Evolutionary conservation across 108 stramenopile species (phyloP).

Genomic region (Skeletonema costatum): DNA sequence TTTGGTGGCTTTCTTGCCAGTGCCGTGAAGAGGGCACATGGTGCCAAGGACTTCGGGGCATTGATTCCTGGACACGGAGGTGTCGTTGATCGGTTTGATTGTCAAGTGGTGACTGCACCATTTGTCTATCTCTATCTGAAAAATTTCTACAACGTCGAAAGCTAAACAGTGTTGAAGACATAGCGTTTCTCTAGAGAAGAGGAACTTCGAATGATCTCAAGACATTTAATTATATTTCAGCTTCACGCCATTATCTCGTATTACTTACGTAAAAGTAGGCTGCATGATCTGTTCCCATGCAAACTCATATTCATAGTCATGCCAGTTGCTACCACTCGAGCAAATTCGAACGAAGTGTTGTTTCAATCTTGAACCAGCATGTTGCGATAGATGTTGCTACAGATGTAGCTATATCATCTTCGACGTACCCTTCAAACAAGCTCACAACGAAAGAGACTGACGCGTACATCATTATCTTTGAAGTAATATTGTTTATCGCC

Average conservation of each 20-base stretch:
- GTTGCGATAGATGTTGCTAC: not conserved
- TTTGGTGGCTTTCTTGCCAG: constrained; percentile 98
- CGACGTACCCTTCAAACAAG: not conserved
- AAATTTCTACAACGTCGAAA: constrained; percentile 15
- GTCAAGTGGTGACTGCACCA: constrained; percentile 93
- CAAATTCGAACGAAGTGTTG: no score
- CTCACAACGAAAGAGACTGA: no score
- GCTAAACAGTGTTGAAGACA: not conserved
- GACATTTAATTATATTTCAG: not conserved
- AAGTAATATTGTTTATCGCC: not conserved
- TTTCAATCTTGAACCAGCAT: not conserved
- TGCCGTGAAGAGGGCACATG: constrained; percentile 97
- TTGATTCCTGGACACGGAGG: constrained; percentile 98
- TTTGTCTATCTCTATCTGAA: constrained; percentile 77
- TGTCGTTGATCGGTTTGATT: constrained; percentile 97
- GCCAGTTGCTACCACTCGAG: no score
- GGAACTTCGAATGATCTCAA: not conserved
- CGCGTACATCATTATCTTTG: no score
- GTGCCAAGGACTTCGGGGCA: constrained; percentile 95
- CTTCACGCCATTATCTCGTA: not conserved
- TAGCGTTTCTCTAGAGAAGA: not conserved
- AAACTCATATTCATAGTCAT: no score
- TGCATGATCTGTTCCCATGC: no score
- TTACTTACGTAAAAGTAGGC: not conserved
- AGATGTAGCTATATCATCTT: not conserved